Evolutionary conservation across 345 rosid species (phyloP), one percentile per base, ranked within the genome.

Genomic region (Aethionema arabicum): DNA sequence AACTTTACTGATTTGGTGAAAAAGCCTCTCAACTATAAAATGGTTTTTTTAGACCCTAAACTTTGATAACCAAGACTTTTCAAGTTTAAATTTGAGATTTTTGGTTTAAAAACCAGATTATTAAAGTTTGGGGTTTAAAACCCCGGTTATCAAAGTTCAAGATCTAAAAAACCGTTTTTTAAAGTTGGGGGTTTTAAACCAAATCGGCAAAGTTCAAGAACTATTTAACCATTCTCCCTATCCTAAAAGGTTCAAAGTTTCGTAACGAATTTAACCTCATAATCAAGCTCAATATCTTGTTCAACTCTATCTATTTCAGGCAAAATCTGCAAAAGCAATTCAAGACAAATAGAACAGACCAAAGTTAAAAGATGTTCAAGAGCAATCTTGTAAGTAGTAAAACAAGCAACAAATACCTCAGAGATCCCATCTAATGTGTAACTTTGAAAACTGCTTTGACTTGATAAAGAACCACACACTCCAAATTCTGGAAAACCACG

Each of bases 261-360:
- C 27, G 27, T 21, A 21, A 21, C 27, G 27, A 29, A 14, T 16
- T 54, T 58, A 62, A 84, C 97, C 96, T 87, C 99, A 68, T 85
- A 87, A 13, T 86, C 68, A 37, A 84, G 69, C 63, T 82, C 96
- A 39, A 82, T 95, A 76, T 88, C 96, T 61, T 80, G 95, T 65
- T 88, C 96, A 54, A 87, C 80, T 76, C 97, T 90, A 80, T 87
- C 95, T 39, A 90, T 90, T 50, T 95, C 90, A 73, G 85, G 79
- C 47, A 86, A 66, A 53, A 86, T 83, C 99, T 95, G 75, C 73
- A 70, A 30, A 63, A 63, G 59, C 46, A 76, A 21, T 15, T 48
- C 52, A 32, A 13, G 45, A 13, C 1, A 21, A 59, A 60, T 6
- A 39, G 8, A 40, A 35, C 16, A 14, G 42, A 40, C 10, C 51